Percentiles rank a stretch among this genome's conserved stretches.
Evolutionary conservation across 1,139 yeast genomes (phyloP).

Genomic region (Yamadazyma buinensis): DNA sequence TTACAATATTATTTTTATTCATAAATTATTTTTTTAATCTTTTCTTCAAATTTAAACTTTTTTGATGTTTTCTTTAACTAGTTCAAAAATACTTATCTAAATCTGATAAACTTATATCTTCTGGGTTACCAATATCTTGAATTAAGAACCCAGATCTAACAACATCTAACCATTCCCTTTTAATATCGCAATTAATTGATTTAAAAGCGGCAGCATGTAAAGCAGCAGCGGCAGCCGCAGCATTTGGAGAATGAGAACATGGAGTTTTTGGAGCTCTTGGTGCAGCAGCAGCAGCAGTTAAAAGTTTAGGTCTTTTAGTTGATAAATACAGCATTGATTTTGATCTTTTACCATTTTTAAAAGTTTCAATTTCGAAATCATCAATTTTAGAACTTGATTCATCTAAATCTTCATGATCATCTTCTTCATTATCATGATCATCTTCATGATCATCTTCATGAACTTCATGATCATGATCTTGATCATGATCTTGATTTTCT

Average conservation of each 20-base stretch:
- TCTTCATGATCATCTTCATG: neutral
- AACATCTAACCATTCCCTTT: conserved; percentile 53
- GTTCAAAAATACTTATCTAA: conserved; percentile 44
- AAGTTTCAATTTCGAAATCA: conserved; percentile 36
- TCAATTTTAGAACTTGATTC: conserved; percentile 35
- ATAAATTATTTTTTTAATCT: neutral
- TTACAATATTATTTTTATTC: conserved; percentile 1
- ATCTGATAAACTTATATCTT: conserved; percentile 69
- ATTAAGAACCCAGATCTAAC: conserved; percentile 71
- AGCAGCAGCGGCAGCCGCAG: conserved; percentile 73
- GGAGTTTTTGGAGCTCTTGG: conserved; percentile 69
- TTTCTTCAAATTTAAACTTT: neutral
- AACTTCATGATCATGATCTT: conserved; percentile 1
- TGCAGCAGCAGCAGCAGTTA: conserved; percentile 82
- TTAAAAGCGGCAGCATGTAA: conserved; percentile 67
- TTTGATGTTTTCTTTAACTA: no score
- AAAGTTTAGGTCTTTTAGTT: conserved; percentile 47
- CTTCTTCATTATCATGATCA: conserved; percentile 2
- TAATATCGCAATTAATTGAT: conserved; percentile 28
- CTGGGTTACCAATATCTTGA: conserved; percentile 75
- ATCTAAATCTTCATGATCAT: conserved; percentile 27
- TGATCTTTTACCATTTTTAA: conserved; percentile 52
- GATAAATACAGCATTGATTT: conserved; percentile 58
- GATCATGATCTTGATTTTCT: neutral
- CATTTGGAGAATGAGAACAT: conserved; percentile 53